Evolutionary conservation across 2,329 filamentous ascomycete genomes (phyloP).

Genomic region (Delphinella strobiligena): DNA sequence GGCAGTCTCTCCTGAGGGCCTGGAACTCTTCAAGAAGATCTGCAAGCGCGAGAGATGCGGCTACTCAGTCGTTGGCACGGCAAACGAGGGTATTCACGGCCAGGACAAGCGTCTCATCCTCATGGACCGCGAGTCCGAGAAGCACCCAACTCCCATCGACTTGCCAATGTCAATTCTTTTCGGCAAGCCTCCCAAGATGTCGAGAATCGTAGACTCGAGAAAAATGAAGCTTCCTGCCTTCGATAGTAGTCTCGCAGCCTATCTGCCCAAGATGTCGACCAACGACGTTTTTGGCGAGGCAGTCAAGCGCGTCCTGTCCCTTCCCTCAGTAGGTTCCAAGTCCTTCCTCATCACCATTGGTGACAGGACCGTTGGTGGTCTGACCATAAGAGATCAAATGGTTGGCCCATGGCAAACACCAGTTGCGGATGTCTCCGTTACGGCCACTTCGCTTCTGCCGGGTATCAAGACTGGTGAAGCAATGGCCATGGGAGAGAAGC

Average conservation of each 20-base stretch:
- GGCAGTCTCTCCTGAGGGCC: slow-evolving; percentile 65
- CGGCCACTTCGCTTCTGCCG: slow-evolving; percentile 63
- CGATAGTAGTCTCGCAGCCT: slow-evolving; percentile 58
- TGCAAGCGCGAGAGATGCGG: slow-evolving; percentile 74
- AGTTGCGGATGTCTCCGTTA: slow-evolving; percentile 88
- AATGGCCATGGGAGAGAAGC: slow-evolving; percentile 96
- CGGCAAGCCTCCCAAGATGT: slow-evolving; percentile 74
- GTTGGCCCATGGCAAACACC: slow-evolving; percentile 94
- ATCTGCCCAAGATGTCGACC: slow-evolving; percentile 40
- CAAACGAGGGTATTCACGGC: slow-evolving; percentile 46
- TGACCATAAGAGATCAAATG: slow-evolving; percentile 86
- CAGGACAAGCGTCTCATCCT: slow-evolving; percentile 65
- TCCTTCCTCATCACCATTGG: slow-evolving; percentile 95
- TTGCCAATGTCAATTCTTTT: slow-evolving; percentile 82
- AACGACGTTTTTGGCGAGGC: slow-evolving; percentile 43
- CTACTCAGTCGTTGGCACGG: slow-evolving; percentile 80
- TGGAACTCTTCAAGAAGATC: slow-evolving; percentile 62
- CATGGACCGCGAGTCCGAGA: slow-evolving; percentile 64
- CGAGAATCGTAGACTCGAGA: slow-evolving; percentile 58
- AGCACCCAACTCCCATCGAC: slow-evolving; percentile 70
- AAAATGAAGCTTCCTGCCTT: slow-evolving; percentile 59
- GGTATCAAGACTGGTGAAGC: slow-evolving; percentile 75
- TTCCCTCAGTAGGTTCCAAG: slow-evolving; percentile 92
- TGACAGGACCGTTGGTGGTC: slow-evolving; percentile 80
- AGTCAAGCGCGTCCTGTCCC: slow-evolving; percentile 64